Base-by-base conservation (phyloP, 768 basidiomycete species). In the Piloderma croceum region DNA sequence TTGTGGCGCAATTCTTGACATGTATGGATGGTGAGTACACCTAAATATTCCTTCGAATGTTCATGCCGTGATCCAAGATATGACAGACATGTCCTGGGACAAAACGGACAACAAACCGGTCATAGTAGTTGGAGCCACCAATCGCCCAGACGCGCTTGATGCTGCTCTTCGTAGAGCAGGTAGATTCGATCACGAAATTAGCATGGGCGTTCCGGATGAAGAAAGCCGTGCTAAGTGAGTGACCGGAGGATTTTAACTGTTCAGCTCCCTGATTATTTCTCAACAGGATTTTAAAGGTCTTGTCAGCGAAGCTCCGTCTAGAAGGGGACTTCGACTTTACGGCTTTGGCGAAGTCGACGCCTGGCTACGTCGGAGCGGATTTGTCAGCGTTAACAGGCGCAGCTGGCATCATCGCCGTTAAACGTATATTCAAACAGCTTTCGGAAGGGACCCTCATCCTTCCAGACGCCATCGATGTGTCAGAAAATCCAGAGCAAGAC, bases 291-390 rank as follows among this genome's bases (percentile, higher is more conserved):
- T 69, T 98, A 4, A 78, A 76, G 3, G 92, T 96, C 1, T 64
- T 94, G 6, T 93, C 83, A 32, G 68, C 81, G 10, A 92, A 87
- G 53, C 73, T 99, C 6, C 77, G 87, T 18, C 68, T 98, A 7
- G 79, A 84, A 15, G 90, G 90, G 11, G 81, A 91, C 46, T 92
- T 98, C 46, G 80, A 99, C 59, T 96, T 91, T 59, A 57, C 68
- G 6, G 72, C 74, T 4, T 71, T 99, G 4, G 93, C 94, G 15
- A 94, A 90, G 62, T 81, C 85, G 1, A 99, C 94, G 0, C 96
- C 96, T 3, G 96, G 96, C 3, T 99, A 96, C 52, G 93, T 98
- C 10, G 93, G 96, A 21, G 96, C 96, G 0, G 94, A 99, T 66
- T 61, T 98, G 23, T 78, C 87, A 1, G 87, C 93, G 1, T 65